A percentile compares a stretch with the other conserved stretches of the same genome.
Evolutionary conservation across 2,329 filamentous ascomycete genomes (phyloP).

Genomic region (Capronia coronata): DNA sequence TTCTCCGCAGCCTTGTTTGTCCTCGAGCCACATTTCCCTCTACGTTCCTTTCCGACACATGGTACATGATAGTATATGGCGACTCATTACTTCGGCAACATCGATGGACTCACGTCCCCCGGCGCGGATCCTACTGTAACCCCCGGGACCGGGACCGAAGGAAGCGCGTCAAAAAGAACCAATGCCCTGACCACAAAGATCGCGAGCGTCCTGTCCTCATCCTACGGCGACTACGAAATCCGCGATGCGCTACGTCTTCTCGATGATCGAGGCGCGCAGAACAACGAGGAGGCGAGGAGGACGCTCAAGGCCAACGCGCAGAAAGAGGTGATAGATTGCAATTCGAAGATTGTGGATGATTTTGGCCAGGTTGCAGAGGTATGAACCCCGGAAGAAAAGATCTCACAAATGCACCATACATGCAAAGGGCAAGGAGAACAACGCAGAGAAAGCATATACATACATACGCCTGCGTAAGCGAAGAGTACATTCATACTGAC

Average conservation of each 20-base stretch:
- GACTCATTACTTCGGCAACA: slow-evolving; percentile 9
- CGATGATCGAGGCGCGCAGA: slow-evolving; percentile 63
- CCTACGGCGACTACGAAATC: slow-evolving; percentile 88
- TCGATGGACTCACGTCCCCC: slow-evolving; percentile 11
- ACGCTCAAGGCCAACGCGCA: slow-evolving; percentile 60
- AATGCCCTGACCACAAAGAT: slow-evolving; percentile 76
- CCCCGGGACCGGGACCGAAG: slow-evolving; percentile 6
- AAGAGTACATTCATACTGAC: not conserved
- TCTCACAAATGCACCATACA: not conserved
- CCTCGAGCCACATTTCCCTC: not conserved
- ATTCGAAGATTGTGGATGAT: slow-evolving; percentile 79
- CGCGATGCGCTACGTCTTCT: slow-evolving; percentile 73
- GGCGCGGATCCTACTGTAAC: slow-evolving; percentile 13
- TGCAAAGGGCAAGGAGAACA: too few relatives aligned
- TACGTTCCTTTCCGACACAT: not conserved
- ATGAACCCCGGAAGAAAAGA: slow-evolving; percentile 29
- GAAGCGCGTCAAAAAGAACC: slow-evolving; percentile 13
- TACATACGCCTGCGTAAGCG: too few relatives aligned
- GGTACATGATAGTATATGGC: too few relatives aligned
- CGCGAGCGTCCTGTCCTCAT: slow-evolving; percentile 78
- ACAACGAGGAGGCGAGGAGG: slow-evolving; percentile 70
- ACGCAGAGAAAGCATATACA: too few relatives aligned
- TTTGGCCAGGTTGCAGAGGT: slow-evolving; percentile 88
- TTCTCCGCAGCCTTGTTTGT: slow-evolving; percentile 2
- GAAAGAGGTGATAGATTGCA: slow-evolving; percentile 86